Evolutionary conservation across 2,329 filamentous ascomycete genomes (phyloP), one percentile per base, ranked within the genome.

Genomic region (Pseudogymnoascus sp.): DNA sequence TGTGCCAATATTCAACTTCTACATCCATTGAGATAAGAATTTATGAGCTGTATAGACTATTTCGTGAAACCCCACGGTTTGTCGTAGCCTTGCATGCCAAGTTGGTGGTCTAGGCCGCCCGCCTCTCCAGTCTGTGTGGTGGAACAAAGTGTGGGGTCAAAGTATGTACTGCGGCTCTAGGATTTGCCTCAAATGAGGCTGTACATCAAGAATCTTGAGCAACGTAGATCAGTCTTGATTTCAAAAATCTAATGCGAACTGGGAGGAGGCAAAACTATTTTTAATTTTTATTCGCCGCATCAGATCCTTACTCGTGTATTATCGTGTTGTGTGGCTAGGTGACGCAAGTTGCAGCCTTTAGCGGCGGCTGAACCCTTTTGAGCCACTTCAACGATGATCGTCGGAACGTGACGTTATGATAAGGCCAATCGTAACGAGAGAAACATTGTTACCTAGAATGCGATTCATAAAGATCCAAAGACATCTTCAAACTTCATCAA

Each of bases 301-400:
- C 46, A 53, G 26, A 53, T 53, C 26, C 28, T 56, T 56, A 33
- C 46, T 56, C 26, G 26, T 33, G n/a, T 33, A 46, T 24, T 33
- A 8, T 24, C 8, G 35, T 38, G 14, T 8, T 12, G 22, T 53
- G 46, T 53, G 46, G 46, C 46, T 56, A n/a, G 50, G 50, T 56
- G 50, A 56, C 50, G 50, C 50, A 56, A 56, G 50, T 33, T 12
- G 2, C 16, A 56, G 10, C 28, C n/a, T 33, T 33, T 56, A 56
- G 50, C n/a, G 50, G 50, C 50, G 50, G 50, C 50, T 56, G 50
- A 56, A 56, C 50, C 50, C 50, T 56, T 56, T 56, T 56, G n/a
- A 56, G 50, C 50, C 50, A 56, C 50, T 56, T 56, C 50, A 6
- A 33, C n/a, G 50, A 56, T 56, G 50, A 56, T 56, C 50, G 16